These are phyloP conservation scores for Pichia sporocuriosa DNA, from an alignment of 805 yeast species.

Conservation along the genomic window DNA sequence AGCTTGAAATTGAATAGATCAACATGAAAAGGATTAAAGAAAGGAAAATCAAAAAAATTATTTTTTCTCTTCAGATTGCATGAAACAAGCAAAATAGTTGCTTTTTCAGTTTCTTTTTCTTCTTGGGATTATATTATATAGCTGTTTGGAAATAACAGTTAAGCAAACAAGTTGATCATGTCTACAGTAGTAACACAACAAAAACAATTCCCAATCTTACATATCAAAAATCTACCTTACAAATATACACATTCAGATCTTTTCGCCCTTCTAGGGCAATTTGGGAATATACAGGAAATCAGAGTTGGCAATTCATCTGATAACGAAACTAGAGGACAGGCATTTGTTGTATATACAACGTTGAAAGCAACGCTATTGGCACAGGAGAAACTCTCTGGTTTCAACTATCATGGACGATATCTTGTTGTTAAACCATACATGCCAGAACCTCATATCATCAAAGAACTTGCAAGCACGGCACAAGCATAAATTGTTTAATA, in stretches of 20 bases:
- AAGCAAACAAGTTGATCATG: not conserved
- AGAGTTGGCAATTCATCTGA: conserved; percentile 33
- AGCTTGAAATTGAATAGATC: not conserved
- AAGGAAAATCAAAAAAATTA: no score
- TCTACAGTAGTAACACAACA: conserved; percentile 8
- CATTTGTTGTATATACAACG: conserved; percentile 47
- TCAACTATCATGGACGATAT: conserved; percentile 52
- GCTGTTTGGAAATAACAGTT: not conserved
- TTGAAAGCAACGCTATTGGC: conserved; percentile 44
- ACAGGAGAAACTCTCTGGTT: conserved; percentile 50
- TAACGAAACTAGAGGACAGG: conserved; percentile 41
- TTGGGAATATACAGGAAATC: conserved; percentile 51
- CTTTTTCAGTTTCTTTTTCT: not conserved
- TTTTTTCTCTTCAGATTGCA: not conserved
- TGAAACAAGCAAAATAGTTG: not conserved
- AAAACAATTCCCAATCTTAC: conserved; percentile 31
- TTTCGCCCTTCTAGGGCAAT: conserved; percentile 46
- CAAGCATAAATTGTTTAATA: conserved; percentile 6
- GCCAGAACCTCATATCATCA: conserved; percentile 34
- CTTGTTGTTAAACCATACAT: conserved; percentile 44
- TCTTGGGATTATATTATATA: not conserved
- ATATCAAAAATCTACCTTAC: conserved; percentile 54
- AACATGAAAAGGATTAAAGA: no score
- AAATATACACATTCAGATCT: conserved; percentile 39
- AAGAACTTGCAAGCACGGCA: conserved; percentile 12